Percentiles rank a stretch among this genome's conserved stretches.
Evolutionary conservation across 1,284 basidiomycete genomes (phyloP).

Genomic region (Irpex lacteus): DNA sequence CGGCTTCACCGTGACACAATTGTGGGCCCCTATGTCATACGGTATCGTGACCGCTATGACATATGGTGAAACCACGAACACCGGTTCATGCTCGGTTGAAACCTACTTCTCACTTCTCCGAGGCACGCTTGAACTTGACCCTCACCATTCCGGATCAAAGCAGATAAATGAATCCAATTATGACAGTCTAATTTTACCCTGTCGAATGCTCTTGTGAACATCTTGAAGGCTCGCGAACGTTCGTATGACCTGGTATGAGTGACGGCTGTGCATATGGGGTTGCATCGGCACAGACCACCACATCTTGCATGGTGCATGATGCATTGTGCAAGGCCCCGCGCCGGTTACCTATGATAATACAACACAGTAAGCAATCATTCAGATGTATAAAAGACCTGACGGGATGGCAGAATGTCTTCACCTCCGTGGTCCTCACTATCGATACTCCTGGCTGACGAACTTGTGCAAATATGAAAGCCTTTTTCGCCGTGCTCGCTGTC

Average conservation of each 20-base stretch:
- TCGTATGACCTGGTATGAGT: not conserved
- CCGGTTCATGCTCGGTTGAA: constrained; percentile 6
- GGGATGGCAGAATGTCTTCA: not conserved
- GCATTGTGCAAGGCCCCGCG: not conserved
- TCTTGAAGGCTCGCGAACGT: not conserved
- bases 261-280: not conserved
- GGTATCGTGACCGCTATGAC: not conserved
- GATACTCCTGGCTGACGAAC: not conserved
- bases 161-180: not conserved
- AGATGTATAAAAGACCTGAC: constrained; percentile 1
- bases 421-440: not conserved
- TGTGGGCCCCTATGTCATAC: not conserved
- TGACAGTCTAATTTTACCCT: not conserved
- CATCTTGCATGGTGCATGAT: not conserved
- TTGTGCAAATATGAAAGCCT: constrained; percentile 20
- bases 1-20: not conserved
- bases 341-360: no score
- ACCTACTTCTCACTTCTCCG: constrained; percentile 8
- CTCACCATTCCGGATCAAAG: not conserved
- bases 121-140: not conserved
- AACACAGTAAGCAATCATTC: not conserved
- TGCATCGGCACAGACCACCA: not conserved
- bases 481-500: constrained; percentile 20
- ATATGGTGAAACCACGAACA: not conserved
- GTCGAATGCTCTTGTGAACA: not conserved